Conservation (phyloP, 352 stramenopile species). For the Phytophthora idaei region DNA sequence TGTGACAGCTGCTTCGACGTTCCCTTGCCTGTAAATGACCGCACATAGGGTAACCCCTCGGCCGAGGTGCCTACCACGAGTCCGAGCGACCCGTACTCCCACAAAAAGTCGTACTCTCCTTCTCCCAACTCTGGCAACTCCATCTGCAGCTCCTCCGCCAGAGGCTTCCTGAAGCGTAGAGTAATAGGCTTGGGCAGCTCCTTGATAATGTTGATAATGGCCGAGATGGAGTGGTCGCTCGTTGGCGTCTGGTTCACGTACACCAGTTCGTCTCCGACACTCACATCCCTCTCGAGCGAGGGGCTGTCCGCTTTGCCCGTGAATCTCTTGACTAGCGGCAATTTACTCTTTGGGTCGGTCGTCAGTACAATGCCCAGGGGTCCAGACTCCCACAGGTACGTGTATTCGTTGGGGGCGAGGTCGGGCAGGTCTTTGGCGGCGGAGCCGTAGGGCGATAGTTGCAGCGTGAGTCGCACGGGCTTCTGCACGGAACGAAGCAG, state of each 20-base stretch:
- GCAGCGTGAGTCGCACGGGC: slow-evolving; percentile 70
- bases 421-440: slow-evolving; percentile 54
- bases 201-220: slow-evolving; percentile 78
- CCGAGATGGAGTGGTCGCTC: slow-evolving; percentile 71
- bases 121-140: slow-evolving; percentile 56
- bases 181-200: slow-evolving; percentile 82
- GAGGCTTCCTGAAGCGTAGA: slow-evolving; percentile 70
- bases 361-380: slow-evolving; percentile 78
- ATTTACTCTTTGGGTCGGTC: slow-evolving; percentile 63
- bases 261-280: slow-evolving; percentile 70
- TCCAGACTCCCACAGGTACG: slow-evolving; percentile 76
- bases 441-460: slow-evolving; percentile 66
- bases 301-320: slow-evolving; percentile 61
- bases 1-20: slow-evolving; percentile 72
- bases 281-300: slow-evolving; percentile 53
- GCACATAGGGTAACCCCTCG: slow-evolving; percentile 67
- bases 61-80: slow-evolving; percentile 72
- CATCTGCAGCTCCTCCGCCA: slow-evolving; percentile 54
- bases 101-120: slow-evolving; percentile 87
- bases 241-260: slow-evolving; percentile 83
- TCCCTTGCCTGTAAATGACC: slow-evolving; percentile 82
- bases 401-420: slow-evolving; percentile 78
- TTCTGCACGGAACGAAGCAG: slow-evolving; percentile 71
- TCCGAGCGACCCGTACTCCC: slow-evolving; percentile 78
- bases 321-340: slow-evolving; percentile 82